Evolutionary conservation across 805 yeast genomes (phyloP).

Genomic region (Spathaspora hagerdaliae): DNA sequence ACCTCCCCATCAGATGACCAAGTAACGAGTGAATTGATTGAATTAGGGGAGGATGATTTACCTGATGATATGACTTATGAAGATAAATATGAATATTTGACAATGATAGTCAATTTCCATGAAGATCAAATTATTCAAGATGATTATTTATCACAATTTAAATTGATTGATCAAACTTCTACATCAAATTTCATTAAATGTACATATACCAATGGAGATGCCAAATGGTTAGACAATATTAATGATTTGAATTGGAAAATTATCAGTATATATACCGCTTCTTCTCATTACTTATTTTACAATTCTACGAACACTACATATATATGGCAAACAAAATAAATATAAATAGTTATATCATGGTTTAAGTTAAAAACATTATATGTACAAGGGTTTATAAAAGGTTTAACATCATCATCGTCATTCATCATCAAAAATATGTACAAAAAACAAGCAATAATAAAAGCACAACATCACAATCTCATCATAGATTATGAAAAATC

Average conservation of each 20-base stretch:
- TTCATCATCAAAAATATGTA: neutral
- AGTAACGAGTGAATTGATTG: neutral
- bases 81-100: slow-evolving; percentile 1
- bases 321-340: neutral
- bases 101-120: neutral
- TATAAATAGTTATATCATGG: too few relatives aligned
- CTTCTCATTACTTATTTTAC: neutral
- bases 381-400: too few relatives aligned
- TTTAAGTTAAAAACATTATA: too few relatives aligned
- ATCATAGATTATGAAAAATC: slow-evolving; percentile 4
- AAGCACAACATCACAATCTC: neutral
- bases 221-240: neutral
- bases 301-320: too few relatives aligned
- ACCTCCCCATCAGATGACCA: too few relatives aligned
- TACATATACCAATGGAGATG: neutral
- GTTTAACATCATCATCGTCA: too few relatives aligned
- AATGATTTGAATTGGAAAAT: neutral
- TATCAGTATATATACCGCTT: neutral
- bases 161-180: neutral
- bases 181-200: neutral
- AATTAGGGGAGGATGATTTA: neutral
- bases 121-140: neutral
- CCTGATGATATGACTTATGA: neutral
- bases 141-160: neutral
- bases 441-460: neutral